Conservation (phyloP, 192 early-diverging fungal genomes). For the Backusella tuberculispora region DNA sequence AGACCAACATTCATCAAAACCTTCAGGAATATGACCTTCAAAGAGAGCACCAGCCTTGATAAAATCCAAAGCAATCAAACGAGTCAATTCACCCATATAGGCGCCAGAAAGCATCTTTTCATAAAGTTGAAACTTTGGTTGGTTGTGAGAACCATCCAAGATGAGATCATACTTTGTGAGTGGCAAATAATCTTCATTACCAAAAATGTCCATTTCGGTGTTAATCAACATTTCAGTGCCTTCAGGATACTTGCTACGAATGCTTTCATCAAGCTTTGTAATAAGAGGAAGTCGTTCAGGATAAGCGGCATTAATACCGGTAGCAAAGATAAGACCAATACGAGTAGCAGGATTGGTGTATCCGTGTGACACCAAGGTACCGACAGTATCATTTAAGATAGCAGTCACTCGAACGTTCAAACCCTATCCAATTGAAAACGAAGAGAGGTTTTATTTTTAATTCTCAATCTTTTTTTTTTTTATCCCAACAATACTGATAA, state of each 20-base stretch:
- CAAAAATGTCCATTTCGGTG: conserved; percentile 93
- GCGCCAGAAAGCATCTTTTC: conserved; percentile 97
- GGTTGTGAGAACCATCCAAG: conserved; percentile 78
- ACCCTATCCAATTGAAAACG: conserved; percentile 34
- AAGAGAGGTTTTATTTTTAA: background rate
- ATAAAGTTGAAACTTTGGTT: conserved; percentile 86
- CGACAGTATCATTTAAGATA: conserved; percentile 96
- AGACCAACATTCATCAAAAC: conserved; percentile 62
- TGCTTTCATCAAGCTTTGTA: conserved; percentile 67
- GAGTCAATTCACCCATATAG: conserved; percentile 91
- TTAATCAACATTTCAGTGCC: conserved; percentile 91
- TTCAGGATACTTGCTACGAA: conserved; percentile 40
- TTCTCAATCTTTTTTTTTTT: background rate
- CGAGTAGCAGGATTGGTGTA: conserved; percentile 80
- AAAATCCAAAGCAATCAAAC: conserved; percentile 81
- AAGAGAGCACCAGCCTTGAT: conserved; percentile 80
- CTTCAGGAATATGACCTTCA: conserved; percentile 60
- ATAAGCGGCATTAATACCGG: conserved; percentile 97
- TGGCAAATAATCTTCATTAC: conserved; percentile 76
- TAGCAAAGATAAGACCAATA: conserved; percentile 91
- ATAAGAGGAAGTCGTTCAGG: conserved; percentile 80
- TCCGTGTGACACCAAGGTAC: conserved; percentile 88
- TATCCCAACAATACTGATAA: background rate
- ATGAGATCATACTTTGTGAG: conserved; percentile 84
- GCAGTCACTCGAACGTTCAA: conserved; percentile 81